A percentile compares a stretch with the other conserved stretches of the same genome.
Conservation (phyloP, 2,329 filamentous ascomycete genomes). For the Penicillium sp. region DNA sequence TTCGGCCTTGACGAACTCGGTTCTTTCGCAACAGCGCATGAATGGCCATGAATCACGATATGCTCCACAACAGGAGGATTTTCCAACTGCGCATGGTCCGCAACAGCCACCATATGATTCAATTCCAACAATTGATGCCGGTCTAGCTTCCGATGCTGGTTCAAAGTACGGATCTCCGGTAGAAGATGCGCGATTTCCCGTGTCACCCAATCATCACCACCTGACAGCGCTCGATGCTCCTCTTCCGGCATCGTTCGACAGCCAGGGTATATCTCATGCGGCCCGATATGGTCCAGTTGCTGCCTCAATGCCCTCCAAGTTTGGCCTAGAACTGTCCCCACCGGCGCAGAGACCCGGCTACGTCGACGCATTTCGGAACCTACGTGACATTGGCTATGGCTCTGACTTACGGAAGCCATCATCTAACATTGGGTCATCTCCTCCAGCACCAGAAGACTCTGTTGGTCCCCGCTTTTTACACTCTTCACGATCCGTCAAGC, state of each 20-base stretch:
- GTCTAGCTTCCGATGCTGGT: conserved; percentile 56
- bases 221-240: conserved; percentile 94
- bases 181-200: conserved; percentile 71
- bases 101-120: conserved; percentile 48
- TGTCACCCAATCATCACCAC: conserved; percentile 69
- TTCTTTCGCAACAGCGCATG: conserved; percentile 62
- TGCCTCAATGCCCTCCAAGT: conserved; percentile 87
- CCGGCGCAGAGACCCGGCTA: conserved; percentile 67
- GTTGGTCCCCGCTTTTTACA: conserved; percentile 63
- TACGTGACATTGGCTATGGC: conserved; percentile 66
- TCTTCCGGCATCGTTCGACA: conserved; percentile 91
- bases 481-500: conserved; percentile 62
- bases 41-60: conserved; percentile 49
- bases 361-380: conserved; percentile 59
- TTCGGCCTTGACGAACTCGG: conserved; percentile 71
- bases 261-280: conserved; percentile 88
- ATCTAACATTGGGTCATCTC: conserved; percentile 54
- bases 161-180: conserved; percentile 79
- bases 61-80: conserved; percentile 45
- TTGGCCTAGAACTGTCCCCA: conserved; percentile 76
- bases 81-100: conserved; percentile 43
- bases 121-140: conserved; percentile 58
- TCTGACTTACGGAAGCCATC: conserved; percentile 65
- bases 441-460: conserved; percentile 63
- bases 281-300: conserved; percentile 87